Evolutionary conservation across 495 filamentous ascomycete genomes (phyloP), one percentile per base, ranked within the genome.

Genomic region (Penicillium longicatenatum): DNA sequence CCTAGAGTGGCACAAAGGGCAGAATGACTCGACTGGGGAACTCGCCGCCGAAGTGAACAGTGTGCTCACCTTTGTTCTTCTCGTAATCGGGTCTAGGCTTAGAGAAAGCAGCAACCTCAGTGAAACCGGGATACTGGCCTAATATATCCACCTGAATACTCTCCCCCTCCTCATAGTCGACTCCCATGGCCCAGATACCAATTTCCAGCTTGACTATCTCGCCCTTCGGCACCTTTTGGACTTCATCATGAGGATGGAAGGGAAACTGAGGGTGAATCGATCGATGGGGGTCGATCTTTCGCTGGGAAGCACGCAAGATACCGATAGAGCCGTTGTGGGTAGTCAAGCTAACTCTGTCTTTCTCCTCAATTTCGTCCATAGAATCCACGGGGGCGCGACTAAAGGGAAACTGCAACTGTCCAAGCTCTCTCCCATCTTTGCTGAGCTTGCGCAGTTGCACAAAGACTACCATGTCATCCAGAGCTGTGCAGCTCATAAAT

Each of bases 391-490:
- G 58, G 8, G 42, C 42, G 7, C 42, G 42, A 45, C n/a, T 20
- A n/a, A 45, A 45, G n/a, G 42, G 42, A 20, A 45, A 45, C 11
- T 45, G 42, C 17, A 45, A n/a, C 20, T 45, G 42, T 6, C 42
- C 42, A 45, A 61, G 45, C 12, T 60, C 55, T 22, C 21, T 44
- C 44, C 54, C 55, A 1, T 70, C 67, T 31, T 75, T 61, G 49
- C 71, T 71, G 26, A 66, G 30, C 26, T 65, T 57, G 17, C 62
- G 22, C 4, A 75, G 51, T 1, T 60, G 24, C 12, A 64, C 58
- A 52, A 72, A 76, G 3, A 76, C 70, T 21, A 68, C 65, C 39
- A 43, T 43, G 39, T 43, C 39, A 43, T 43, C 39, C 39, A 43
- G 19, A 4, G 14, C 39, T 5, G 4, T 14, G 39, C 39, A 43